phyloP scores from a whole-genome alignment of 192 early-diverging fungal genomes.

The Coemansia sp. region DNA sequence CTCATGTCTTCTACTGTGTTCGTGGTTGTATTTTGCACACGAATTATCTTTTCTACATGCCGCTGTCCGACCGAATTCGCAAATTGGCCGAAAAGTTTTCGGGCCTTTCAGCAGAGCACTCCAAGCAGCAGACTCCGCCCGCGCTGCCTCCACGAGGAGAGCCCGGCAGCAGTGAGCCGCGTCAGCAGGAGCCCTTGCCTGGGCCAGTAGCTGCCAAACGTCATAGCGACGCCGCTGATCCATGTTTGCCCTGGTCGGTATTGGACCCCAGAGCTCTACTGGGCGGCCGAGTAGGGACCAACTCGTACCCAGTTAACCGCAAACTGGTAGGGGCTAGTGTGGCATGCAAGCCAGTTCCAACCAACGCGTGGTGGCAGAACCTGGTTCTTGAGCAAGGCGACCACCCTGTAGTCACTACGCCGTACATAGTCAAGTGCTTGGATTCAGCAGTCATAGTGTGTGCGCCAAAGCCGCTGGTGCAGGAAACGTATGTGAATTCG shows the following conservation, averaged over 20 bases:
- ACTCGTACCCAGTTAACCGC: conserved; percentile 20
- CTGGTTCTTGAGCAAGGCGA: conserved; percentile 37
- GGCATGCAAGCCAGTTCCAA: conserved; percentile 18
- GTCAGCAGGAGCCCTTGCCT: too few relatives aligned
- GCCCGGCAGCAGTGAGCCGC: not conserved
- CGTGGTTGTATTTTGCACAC: too few relatives aligned
- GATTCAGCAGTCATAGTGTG: conserved; percentile 13
- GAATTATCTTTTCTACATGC: conserved; percentile 11
- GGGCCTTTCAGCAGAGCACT: not conserved
- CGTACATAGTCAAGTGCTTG: conserved; percentile 41
- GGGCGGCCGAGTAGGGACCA: conserved; percentile 7
- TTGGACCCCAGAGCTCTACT: conserved; percentile 1
- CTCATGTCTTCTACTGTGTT: too few relatives aligned
- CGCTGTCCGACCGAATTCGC: conserved; percentile 33
- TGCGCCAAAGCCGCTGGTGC: conserved; percentile 21
- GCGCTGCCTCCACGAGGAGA: not conserved
- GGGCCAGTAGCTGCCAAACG: not conserved
- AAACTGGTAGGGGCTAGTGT: conserved; percentile 14
- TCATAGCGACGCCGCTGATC: not conserved
- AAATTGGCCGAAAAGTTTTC: conserved; percentile 23
- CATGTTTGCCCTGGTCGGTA: conserved; percentile 11
- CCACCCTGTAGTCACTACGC: conserved; percentile 37
- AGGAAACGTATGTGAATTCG: conserved; percentile 21
- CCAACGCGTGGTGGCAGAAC: conserved; percentile 54
- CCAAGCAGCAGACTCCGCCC: not conserved